Base-by-base conservation (phyloP, 768 basidiomycete genomes). In the Pleurotus platypus region DNA sequence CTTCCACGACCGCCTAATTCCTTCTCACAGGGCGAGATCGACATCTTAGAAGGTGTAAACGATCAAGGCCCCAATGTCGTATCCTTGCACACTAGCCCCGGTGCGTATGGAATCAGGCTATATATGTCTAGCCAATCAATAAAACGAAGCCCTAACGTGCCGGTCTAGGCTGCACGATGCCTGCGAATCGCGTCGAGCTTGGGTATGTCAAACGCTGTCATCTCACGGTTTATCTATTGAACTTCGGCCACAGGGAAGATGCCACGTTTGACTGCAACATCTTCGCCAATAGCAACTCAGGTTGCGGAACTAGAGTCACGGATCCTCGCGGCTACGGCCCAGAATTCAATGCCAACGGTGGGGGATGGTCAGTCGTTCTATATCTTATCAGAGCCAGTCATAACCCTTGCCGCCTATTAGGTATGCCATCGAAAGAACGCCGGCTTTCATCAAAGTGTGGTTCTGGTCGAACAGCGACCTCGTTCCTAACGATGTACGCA, bases 381-480 rank as follows among this genome's bases (percentile, higher is more conserved):
- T 11, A 12, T 20, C 18, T 46, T 6, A 26, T 24, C 37, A 56
- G n/a, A 27, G 13, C 16, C 15, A 11, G 4, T 58, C 15, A 30
- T n/a, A 11, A 24, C 39, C 42, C 39, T 9, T 24, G 13, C 15
- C 6, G 15, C 39, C 20, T 30, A 18, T 60, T 18, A 86, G 82
- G 80, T 86, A 77, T 67, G 87, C 85, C 0, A 72, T 87, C 63
- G 84, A 87, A 64, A 77, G 86, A 37, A 85, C 85, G 0, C 60
- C 68, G 20, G 63, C 65, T 3, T 81, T 76, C 64, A 82, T 90
- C 65, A 86, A 84, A 59, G 74, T 89, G 47, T 90, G 84, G 82
- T 90, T 87, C 71, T 90, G 86, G 85, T 74, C 84, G 0, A 75
- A 85, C 43, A 70, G 68, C 48, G 75, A 64, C 24, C 62, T 65